phyloP scores from a whole-genome alignment of 2,329 filamentous ascomycete species.

The Botrytis tulipae region DNA sequence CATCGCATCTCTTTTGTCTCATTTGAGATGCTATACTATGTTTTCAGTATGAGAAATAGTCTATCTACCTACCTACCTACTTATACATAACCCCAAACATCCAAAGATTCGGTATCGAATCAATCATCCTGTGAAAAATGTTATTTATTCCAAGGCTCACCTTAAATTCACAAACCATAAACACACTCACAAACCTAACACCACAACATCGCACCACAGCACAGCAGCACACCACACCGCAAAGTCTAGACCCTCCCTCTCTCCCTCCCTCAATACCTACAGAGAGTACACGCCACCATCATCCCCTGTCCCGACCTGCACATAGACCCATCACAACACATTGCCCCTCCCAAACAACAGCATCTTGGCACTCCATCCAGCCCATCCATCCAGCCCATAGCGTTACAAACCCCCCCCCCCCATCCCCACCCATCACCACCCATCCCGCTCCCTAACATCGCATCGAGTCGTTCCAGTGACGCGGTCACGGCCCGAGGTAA shows the following conservation, averaged over 20 bases:
- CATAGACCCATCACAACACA: background rate
- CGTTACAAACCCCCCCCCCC: too few relatives aligned
- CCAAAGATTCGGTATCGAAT: background rate
- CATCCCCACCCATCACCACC: too few relatives aligned
- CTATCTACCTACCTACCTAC: too few relatives aligned
- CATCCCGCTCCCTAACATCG: background rate
- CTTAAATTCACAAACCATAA: background rate
- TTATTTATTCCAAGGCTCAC: background rate
- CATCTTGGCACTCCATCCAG: background rate
- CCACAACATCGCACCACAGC: background rate
- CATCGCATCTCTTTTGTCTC: background rate
- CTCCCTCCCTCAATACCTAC: background rate
- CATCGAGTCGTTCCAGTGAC: background rate
- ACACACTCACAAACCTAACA: background rate
- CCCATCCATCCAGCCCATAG: background rate
- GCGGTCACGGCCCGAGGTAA: slow-evolving; percentile 7
- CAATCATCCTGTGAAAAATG: background rate
- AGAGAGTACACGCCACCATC: background rate
- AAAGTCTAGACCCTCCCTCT: background rate
- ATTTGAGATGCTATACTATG: background rate
- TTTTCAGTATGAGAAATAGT: background rate
- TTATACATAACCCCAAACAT: rapidly evolving
- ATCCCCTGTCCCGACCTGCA: background rate
- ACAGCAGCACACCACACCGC: background rate
- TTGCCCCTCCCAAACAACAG: background rate